Evolutionary conservation across 176 grass and related monocot genomes (phyloP).

Genomic region (Carex littledalei): DNA sequence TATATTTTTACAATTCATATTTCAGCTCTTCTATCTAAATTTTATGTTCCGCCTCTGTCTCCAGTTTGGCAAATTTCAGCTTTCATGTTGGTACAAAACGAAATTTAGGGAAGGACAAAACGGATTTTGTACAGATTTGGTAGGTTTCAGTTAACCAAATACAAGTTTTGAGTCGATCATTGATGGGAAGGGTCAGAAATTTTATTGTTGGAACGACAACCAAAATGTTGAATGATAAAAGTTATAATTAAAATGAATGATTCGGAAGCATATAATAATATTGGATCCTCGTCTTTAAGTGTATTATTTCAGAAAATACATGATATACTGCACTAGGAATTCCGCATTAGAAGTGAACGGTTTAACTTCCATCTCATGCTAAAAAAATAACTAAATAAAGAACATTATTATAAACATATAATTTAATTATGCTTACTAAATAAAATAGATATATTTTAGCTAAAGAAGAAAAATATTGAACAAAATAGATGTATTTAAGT

Average conservation of each 20-base stretch:
- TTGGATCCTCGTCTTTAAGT: background rate
- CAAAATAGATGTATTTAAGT: background rate
- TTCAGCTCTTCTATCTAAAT: too few species aligned
- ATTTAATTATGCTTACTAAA: background rate
- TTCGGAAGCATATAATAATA: background rate
- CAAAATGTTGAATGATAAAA: background rate
- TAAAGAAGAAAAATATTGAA: background rate
- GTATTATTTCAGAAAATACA: too few species aligned
- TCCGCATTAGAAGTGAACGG: too few species aligned
- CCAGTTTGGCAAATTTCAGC: background rate
- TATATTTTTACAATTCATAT: too few species aligned
- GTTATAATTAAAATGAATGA: background rate
- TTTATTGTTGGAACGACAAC: background rate
- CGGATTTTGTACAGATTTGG: background rate
- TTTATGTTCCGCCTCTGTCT: background rate
- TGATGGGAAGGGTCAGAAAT: background rate
- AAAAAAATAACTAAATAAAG: too few species aligned
- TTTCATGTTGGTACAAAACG: background rate
- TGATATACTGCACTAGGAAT: too few species aligned
- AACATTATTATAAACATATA: too few species aligned
- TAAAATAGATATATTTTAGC: background rate
- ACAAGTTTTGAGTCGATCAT: background rate
- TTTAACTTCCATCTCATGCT: too few species aligned
- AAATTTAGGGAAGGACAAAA: background rate
- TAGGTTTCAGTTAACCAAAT: background rate